A percentile compares a stretch with the other conserved stretches of the same genome.
phyloP scores from a whole-genome alignment of 2,329 filamentous ascomycete genomes.

The Colletotrichum simmondsii region DNA sequence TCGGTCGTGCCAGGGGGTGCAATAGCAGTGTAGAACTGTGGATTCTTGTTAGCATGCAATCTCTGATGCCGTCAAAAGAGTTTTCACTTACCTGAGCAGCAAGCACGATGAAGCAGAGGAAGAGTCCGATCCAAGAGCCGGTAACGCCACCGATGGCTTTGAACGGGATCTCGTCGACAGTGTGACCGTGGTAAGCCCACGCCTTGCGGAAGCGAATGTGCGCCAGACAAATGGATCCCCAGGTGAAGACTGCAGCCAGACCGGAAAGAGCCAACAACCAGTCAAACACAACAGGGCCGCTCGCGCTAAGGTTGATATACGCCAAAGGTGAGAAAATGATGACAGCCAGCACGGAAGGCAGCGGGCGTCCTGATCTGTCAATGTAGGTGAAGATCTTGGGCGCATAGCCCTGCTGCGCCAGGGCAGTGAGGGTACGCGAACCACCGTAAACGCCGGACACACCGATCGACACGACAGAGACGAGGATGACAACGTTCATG shows the following conservation, averaged over 20 bases:
- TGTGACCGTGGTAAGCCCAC: slow-evolving; percentile 68
- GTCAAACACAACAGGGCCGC: slow-evolving; percentile 65
- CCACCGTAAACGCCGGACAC: slow-evolving; percentile 66
- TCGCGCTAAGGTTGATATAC: slow-evolving; percentile 56
- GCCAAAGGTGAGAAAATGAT: slow-evolving; percentile 59
- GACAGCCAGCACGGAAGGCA: slow-evolving; percentile 55
- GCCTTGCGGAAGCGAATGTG: slow-evolving; percentile 75
- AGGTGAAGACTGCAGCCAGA: slow-evolving; percentile 72
- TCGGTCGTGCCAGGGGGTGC: slow-evolving; percentile 45
- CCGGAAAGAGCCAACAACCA: slow-evolving; percentile 74
- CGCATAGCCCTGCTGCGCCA: slow-evolving; percentile 65
- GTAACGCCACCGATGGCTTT: slow-evolving; percentile 67
- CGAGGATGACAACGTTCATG: slow-evolving; percentile 65
- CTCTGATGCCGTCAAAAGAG: not conserved
- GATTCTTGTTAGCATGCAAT: not conserved
- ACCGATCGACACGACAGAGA: slow-evolving; percentile 65
- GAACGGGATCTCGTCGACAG: slow-evolving; percentile 73
- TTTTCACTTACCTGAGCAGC: slow-evolving; percentile 47
- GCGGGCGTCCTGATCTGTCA: slow-evolving; percentile 63
- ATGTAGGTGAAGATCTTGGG: slow-evolving; percentile 65
- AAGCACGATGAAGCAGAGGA: slow-evolving; percentile 64
- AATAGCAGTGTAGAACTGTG: slow-evolving; percentile 62
- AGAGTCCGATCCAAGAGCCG: slow-evolving; percentile 72
- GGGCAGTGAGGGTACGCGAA: slow-evolving; percentile 65
- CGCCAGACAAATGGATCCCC: slow-evolving; percentile 72